Conservation (phyloP, 208 protist species). For the Leishmania gerbilli region DNA sequence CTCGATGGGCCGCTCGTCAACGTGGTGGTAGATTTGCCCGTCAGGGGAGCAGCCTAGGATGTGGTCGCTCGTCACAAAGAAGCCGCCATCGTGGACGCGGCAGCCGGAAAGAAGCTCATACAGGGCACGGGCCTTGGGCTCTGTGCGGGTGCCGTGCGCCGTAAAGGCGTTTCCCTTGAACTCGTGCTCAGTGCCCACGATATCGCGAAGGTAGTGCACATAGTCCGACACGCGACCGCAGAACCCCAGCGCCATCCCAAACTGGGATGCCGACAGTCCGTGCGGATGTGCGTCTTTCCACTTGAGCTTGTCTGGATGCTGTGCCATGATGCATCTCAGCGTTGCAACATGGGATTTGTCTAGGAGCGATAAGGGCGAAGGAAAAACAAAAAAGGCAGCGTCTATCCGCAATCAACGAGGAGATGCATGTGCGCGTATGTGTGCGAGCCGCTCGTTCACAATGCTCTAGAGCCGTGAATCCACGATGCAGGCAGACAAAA, state of each 20-base stretch:
- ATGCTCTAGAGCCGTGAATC: not conserved
- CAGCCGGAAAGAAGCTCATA: conserved; percentile 85
- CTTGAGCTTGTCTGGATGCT: conserved; percentile 62
- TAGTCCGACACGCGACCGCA: conserved; percentile 81
- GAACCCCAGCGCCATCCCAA: conserved; percentile 85
- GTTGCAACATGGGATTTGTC: not conserved
- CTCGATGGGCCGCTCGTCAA: conserved; percentile 1
- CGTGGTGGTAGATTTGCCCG: conserved; percentile 37
- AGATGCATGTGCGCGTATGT: not conserved
- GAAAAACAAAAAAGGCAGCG: not conserved
- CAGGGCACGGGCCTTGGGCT: conserved; percentile 76
- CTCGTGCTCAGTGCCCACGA: conserved; percentile 78
- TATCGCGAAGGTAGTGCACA: conserved; percentile 71
- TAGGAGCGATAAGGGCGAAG: not conserved
- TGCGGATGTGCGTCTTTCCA: conserved; percentile 58
- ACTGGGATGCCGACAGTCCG: conserved; percentile 87
- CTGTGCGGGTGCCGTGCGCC: conserved; percentile 77
- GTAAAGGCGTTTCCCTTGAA: conserved; percentile 85
- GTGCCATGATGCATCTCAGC: conserved; percentile 45
- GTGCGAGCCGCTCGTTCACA: not conserved
- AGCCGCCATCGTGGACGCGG: conserved; percentile 77
- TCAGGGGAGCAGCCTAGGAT: conserved; percentile 87
- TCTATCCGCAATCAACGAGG: too few relatives aligned
- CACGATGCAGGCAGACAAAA: not conserved
- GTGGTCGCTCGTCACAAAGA: conserved; percentile 63